Conservation (phyloP, 139 green algal genomes). For the Chlamydomonas schloesseri region DNA sequence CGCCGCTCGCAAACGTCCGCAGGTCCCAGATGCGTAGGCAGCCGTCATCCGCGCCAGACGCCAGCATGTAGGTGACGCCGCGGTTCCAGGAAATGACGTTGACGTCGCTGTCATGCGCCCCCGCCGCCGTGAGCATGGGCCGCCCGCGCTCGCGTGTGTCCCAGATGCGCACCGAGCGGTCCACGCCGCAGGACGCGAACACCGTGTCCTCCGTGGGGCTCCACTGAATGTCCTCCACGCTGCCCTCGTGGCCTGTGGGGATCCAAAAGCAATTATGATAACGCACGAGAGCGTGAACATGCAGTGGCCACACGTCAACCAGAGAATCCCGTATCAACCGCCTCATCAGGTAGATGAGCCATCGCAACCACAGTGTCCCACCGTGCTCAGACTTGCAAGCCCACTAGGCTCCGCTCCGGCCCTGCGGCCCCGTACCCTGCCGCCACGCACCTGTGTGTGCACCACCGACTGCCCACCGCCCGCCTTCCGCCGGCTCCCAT, state of each 20-base stretch:
- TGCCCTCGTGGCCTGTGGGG: conserved; percentile 62
- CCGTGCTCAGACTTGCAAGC: no score
- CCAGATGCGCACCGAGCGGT: conserved; percentile 89
- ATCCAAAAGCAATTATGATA: not conserved
- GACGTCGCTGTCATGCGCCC: conserved; percentile 89
- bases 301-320: not conserved
- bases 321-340: no score
- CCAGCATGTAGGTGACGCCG: conserved; percentile 94
- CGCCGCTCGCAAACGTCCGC: conserved; percentile 69
- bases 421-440: no score
- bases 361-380: no score
- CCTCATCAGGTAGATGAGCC: no score
- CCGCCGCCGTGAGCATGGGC: conserved; percentile 59
- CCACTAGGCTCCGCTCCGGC: no score
- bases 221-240: conserved; percentile 98
- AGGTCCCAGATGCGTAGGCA: conserved; percentile 96
- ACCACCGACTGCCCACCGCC: conserved; percentile 79
- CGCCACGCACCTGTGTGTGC: conserved; percentile 38
- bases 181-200: conserved; percentile 88
- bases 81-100: conserved; percentile 98
- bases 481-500: conserved; percentile 87
- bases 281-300: not conserved
- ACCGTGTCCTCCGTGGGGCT: conserved; percentile 91
- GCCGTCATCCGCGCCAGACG: conserved; percentile 92
- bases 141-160: conserved; percentile 81